Base-by-base conservation (phyloP, 1,284 basidiomycete species). In the Cutaneotrichosporon mucoides region DNA sequence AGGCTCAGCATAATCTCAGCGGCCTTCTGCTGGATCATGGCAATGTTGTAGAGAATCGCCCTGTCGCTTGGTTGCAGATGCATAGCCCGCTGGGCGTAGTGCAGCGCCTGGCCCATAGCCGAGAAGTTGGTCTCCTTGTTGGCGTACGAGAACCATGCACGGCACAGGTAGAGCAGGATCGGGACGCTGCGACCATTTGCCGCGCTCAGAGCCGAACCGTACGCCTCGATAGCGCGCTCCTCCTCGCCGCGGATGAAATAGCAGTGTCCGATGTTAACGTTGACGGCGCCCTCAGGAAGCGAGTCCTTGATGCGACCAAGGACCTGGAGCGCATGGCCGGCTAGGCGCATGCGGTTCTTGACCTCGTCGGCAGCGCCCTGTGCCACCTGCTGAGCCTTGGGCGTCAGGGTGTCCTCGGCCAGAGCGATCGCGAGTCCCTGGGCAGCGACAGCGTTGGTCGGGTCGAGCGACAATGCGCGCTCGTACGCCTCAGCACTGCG, bases 11-110 rank as follows among this genome's bases (percentile, higher is more conserved):
- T 79, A 79, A 96, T 84, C 74, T 96, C 92, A 0, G 90, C 89
- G 0, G 89, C 88, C 76, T 95, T 95, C 76, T 97, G 93, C 76
- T 93, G 87, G 41, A 97, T 91, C 88, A 96, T 92, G 56, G 92
- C 93, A 70, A 96, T 89, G 75, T 97, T 97, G 79, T 94, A 97
- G 45, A 90, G 66, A 54, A 89, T 87, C 5, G 90, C 89, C 69
- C 92, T 92, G 79, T 97, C 93, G 59, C 82, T 83, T 0, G 92
- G 91, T 67, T 88, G 85, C 16, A 92, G 75, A 68, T 89, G 87
- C 34, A 88, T 81, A 1, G 92, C 92, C 89, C 93, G 62, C 71
- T 93, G 88, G 12, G 87, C 89, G 75, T 88, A 90, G 62, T 83
- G 81, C 49, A 96, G 80, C 0, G 92, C 89, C 24, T 84, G 86